Evolutionary conservation across 139 green algal genomes (phyloP).

Genomic region (Coelastrella sp.): DNA sequence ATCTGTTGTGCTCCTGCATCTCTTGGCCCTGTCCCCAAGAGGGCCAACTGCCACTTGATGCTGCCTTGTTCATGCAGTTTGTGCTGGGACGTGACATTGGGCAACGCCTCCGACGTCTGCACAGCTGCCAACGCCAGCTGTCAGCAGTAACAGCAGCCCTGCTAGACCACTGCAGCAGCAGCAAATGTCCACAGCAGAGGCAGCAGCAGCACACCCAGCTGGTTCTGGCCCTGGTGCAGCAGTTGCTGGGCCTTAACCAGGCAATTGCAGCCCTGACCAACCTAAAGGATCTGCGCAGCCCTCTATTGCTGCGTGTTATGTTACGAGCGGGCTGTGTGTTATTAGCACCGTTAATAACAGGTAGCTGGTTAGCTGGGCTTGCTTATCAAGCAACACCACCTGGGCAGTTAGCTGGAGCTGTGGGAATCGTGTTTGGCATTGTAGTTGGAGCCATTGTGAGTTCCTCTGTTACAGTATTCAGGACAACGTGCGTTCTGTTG

Average conservation of each 20-base stretch:
- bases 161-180: conserved; percentile 39
- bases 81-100: conserved; percentile 20
- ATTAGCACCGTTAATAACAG: conserved; percentile 25
- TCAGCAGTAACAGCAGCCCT: background rate
- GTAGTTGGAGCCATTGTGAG: conserved; percentile 38
- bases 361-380: conserved; percentile 20
- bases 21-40: background rate
- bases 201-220: conserved; percentile 4
- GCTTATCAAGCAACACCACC: background rate
- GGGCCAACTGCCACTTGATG: background rate
- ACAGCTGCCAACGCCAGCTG: conserved; percentile 10
- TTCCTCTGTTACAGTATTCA: background rate
- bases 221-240: conserved; percentile 18
- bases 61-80: conserved; percentile 8
- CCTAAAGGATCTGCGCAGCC: conserved; percentile 33
- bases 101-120: conserved; percentile 22
- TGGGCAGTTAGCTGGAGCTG: background rate
- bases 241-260: background rate
- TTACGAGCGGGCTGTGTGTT: conserved; percentile 8
- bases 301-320: conserved; percentile 39
- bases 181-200: background rate
- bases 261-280: background rate
- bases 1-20: too few species aligned
- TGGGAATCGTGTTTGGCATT: conserved; percentile 28
- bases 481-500: too few species aligned